A percentile compares a stretch with the other conserved stretches of the same genome.
Conservation (phyloP, 768 basidiomycete species). For the Termitomyces sp. region DNA sequence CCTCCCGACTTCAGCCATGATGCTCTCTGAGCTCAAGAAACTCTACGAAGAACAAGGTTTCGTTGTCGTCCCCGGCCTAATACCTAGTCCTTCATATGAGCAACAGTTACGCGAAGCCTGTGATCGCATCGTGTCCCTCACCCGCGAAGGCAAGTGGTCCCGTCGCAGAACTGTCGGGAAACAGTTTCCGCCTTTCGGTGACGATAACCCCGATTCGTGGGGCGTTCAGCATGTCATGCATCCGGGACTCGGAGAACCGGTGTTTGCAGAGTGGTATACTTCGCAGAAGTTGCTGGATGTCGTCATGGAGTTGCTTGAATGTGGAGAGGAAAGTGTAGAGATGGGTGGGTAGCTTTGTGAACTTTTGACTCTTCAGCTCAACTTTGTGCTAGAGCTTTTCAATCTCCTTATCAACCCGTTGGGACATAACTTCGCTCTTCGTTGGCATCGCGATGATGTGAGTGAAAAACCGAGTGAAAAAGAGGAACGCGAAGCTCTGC, state of each 20-base stretch:
- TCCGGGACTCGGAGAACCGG: constrained; percentile 55
- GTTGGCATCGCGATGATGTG: constrained; percentile 82
- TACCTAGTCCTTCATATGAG: constrained; percentile 29
- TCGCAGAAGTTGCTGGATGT: constrained; percentile 40
- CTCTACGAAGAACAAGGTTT: constrained; percentile 62
- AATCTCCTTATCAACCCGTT: constrained; percentile 71
- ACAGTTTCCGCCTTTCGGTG: constrained; percentile 71
- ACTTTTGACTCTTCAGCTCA: neutral
- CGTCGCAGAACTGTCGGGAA: constrained; percentile 69
- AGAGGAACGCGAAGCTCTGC: constrained; percentile 56
- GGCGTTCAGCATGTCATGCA: constrained; percentile 84
- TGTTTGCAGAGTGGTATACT: constrained; percentile 67
- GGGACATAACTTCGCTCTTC: constrained; percentile 59
- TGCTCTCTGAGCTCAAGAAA: constrained; percentile 31
- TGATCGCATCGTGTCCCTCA: constrained; percentile 42
- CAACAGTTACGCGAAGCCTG: constrained; percentile 45
- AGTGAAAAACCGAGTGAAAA: constrained; percentile 48
- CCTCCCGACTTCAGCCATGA: constrained; percentile 1
- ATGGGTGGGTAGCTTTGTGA: constrained; percentile 48
- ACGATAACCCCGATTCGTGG: constrained; percentile 64
- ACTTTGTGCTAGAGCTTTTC: constrained; percentile 51
- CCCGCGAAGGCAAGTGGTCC: constrained; percentile 58
- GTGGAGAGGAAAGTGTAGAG: constrained; percentile 55
- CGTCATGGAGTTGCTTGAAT: constrained; percentile 46
- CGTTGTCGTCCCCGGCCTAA: constrained; percentile 55